Evolutionary conservation across 2,329 filamentous ascomycete species (phyloP).

Genomic region (Achaetomium macrosporum): DNA sequence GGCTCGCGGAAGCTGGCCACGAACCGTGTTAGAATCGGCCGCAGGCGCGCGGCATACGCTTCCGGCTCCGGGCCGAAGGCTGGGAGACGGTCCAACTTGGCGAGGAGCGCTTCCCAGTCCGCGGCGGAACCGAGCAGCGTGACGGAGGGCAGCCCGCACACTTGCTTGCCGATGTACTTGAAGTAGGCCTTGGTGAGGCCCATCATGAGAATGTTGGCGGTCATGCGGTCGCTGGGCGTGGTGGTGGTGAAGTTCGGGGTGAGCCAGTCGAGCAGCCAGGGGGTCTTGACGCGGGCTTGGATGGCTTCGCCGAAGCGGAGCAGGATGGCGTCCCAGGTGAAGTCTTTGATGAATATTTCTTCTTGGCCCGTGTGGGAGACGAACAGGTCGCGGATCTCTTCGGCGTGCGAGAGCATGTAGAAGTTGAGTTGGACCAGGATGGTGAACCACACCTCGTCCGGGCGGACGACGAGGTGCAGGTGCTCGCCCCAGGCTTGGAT

Average conservation of each 20-base stretch:
- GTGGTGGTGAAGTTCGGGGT: conserved; percentile 39
- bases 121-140: conserved; percentile 33
- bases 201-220: conserved; percentile 40
- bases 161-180: conserved; percentile 30
- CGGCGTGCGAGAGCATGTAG: conserved; percentile 42
- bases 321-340: conserved; percentile 21
- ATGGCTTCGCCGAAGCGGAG: conserved; percentile 35
- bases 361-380: conserved; percentile 39
- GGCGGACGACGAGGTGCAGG: conserved; percentile 43
- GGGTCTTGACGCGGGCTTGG: conserved; percentile 34
- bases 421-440: conserved; percentile 46
- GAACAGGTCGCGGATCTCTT: conserved; percentile 41
- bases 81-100: conserved; percentile 38
- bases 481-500: conserved; percentile 45
- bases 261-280: conserved; percentile 39
- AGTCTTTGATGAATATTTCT: conserved; percentile 31
- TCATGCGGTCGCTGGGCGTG: conserved; percentile 33
- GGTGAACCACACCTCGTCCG: conserved; percentile 51
- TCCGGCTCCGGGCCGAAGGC: conserved; percentile 39
- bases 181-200: conserved; percentile 38
- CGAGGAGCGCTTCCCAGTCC: conserved; percentile 38
- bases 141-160: conserved; percentile 39
- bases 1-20: conserved; percentile 38
- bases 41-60: conserved; percentile 35
- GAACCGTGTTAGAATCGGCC: conserved; percentile 40